Evolutionary conservation across 306 rosid genomes (phyloP).

Genomic region (Casuarina glauca): DNA sequence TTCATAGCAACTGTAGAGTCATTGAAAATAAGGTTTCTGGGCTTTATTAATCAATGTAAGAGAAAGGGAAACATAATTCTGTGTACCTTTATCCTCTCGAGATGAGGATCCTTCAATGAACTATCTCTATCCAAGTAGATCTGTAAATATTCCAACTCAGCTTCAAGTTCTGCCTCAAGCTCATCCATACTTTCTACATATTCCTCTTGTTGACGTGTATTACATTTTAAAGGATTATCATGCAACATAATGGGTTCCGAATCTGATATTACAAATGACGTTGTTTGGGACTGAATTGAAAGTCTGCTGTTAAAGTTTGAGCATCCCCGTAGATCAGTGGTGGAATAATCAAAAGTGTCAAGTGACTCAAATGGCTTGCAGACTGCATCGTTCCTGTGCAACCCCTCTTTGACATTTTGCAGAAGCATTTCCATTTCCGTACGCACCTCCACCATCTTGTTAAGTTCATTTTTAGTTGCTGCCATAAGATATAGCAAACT

Average conservation of each 20-base stretch:
- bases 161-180: constrained; percentile 73
- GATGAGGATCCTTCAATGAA: constrained; percentile 33
- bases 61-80: constrained; percentile 9
- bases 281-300: constrained; percentile 40
- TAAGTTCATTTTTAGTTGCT: constrained; percentile 64
- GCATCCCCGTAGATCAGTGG: constrained; percentile 48
- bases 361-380: constrained; percentile 32
- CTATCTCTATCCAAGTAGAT: constrained; percentile 61
- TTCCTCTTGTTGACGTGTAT: constrained; percentile 34
- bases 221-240: constrained; percentile 28
- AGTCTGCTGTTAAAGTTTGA: constrained; percentile 40
- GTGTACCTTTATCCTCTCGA: constrained; percentile 49
- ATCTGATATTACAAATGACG: constrained; percentile 29
- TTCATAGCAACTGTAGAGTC: neutral
- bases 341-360: constrained; percentile 45
- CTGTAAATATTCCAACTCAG: constrained; percentile 76
- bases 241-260: constrained; percentile 26
- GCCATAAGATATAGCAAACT: constrained; percentile 67
- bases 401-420: constrained; percentile 54
- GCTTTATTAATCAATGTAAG: neutral
- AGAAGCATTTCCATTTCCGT: constrained; percentile 74
- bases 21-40: neutral
- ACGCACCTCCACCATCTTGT: constrained; percentile 69
- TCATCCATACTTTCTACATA: constrained; percentile 54
- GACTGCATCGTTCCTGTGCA: constrained; percentile 35